These are phyloP conservation scores for Mycena olivaceomarginata DNA, from an alignment of 768 basidiomycete genomes.

Conservation along the genomic window DNA sequence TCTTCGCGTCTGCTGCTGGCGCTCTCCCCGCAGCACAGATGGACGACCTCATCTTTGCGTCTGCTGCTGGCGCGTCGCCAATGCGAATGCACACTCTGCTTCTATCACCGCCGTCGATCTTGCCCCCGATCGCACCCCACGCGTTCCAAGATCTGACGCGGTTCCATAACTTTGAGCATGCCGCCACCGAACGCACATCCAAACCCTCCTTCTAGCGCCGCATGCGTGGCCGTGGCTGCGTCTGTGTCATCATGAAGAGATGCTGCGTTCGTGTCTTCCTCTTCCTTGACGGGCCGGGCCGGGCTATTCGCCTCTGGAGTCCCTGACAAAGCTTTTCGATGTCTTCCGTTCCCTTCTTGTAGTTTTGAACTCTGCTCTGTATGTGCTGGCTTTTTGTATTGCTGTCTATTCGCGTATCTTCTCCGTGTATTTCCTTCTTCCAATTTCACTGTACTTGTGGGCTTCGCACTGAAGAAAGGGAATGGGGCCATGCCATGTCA, in stretches of 20 bases:
- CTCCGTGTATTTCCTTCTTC: not conserved
- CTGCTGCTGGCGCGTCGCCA: not conserved
- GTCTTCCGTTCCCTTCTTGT: slow-evolving; percentile 34
- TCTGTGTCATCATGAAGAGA: not conserved
- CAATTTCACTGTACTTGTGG: not conserved
- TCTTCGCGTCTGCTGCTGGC: not conserved
- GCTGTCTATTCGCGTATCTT: slow-evolving; percentile 22
- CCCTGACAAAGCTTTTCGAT: not conserved
- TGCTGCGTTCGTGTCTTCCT: slow-evolving; percentile 34
- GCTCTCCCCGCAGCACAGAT: not conserved
- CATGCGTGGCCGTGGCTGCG: not conserved
- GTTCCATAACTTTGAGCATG: slow-evolving; percentile 52
- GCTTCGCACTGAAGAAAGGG: not conserved
- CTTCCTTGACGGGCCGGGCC: slow-evolving; percentile 71
- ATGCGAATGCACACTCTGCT: not conserved
- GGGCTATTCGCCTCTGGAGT: slow-evolving; percentile 54
- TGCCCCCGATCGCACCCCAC: slow-evolving; percentile 55
- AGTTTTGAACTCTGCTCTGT: not conserved
- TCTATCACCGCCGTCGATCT: slow-evolving; percentile 22
- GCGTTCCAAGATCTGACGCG: slow-evolving; percentile 52
- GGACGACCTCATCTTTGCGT: slow-evolving; percentile 2
- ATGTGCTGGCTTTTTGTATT: not conserved
- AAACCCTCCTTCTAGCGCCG: slow-evolving; percentile 13
- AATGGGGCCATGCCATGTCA: not conserved
- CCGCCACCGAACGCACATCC: slow-evolving; percentile 35